Evolutionary conservation across 768 basidiomycete species (phyloP).

Genomic region (Coprinopsis strossmayeri): DNA sequence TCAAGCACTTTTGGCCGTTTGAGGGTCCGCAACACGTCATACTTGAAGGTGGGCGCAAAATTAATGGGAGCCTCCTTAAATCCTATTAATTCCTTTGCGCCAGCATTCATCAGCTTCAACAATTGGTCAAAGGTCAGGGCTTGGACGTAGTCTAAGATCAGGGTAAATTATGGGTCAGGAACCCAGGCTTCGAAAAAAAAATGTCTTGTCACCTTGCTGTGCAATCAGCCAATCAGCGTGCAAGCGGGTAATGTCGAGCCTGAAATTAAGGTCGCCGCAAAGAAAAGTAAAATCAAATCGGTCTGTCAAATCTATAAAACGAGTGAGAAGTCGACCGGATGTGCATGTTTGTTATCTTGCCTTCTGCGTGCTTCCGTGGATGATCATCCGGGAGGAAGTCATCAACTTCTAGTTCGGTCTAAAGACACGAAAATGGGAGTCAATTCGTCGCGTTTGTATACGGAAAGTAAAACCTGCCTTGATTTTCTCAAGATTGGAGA

Average conservation of each 20-base stretch:
- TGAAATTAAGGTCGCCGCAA: constrained; percentile 89
- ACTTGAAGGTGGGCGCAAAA: constrained; percentile 94
- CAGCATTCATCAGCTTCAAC: constrained; percentile 63
- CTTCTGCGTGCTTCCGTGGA: constrained; percentile 64
- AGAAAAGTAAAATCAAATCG: constrained; percentile 86
- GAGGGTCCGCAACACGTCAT: constrained; percentile 62
- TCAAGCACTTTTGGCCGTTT: constrained; percentile 40
- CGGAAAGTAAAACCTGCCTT: constrained; percentile 40
- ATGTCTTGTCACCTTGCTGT: constrained; percentile 51
- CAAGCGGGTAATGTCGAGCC: constrained; percentile 79
- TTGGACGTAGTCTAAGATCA: constrained; percentile 62
- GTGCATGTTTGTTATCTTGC: no score
- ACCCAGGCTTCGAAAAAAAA: no score
- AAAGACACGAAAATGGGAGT: constrained; percentile 6
- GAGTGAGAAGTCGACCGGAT: not conserved
- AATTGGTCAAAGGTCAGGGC: constrained; percentile 91
- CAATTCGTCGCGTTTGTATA: not conserved
- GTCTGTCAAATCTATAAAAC: constrained; percentile 65
- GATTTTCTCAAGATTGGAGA: constrained; percentile 85
- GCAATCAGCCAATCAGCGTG: constrained; percentile 95
- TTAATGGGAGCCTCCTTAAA: constrained; percentile 76
- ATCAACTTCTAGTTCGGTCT: constrained; percentile 76
- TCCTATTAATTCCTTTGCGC: constrained; percentile 58
- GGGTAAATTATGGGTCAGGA: not conserved
- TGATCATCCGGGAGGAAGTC: constrained; percentile 65